Base-by-base conservation (phyloP, 257 asterid genomes). In the Solanum gandarillasii region DNA sequence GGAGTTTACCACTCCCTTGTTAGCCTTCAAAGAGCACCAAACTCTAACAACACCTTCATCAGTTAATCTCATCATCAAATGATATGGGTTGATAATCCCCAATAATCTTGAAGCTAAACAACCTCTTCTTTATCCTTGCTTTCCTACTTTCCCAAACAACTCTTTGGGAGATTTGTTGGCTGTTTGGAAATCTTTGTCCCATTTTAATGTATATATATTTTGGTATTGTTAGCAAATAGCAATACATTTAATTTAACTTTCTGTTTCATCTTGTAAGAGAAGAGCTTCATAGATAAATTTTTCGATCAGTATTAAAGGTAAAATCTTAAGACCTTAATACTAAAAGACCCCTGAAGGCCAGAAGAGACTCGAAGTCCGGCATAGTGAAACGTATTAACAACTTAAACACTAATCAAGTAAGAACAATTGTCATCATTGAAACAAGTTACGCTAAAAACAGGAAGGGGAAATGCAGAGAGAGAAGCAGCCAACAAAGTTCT, bases 1-100 rank as follows among this genome's bases (percentile, higher is more conserved):
- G 99, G 98, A 39, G 94, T 93, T 1, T 96, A 96, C 86, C 95
- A 90, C 87, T 89, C 98, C 3, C 94, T 96, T 6, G 93, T 95
- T 84, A 94, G 65, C 86, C 95, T 95, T 11, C 98, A 97, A 90
- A 92, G 92, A 83, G 89, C 93, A 5, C 90, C 92, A 5, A 39
- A 41, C 76, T 85, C 31, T 25, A 67, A 78, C 87, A 85, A 35
- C 70, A 82, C 31, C 29, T 82, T 18, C 86, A 82, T 31, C 70
- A 31, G 29, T 48, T 82, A 48, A 82, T 48, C 43, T 82, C 70
- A 82, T 82, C 70, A 31, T 48, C 85, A 81, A 27, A 27, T 46
- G 67, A 46, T 14, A 81, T 79, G 3, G 38, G 25, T 14, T 43
- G 16, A 29, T 46, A 16, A 27, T 81, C 85, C 85, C 85, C 35